Percentiles rank a stretch among this genome's conserved stretches.
phyloP scores from a whole-genome alignment of 345 rosid species.

The sweet orange (Citrus sinensis) region DVS_A1.0 CM039169.1:29922001-29922500 shows the following conservation, averaged over 20 bases:
- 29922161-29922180: not conserved
- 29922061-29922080: conserved; percentile 20
- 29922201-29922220: not conserved
- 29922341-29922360: not conserved
- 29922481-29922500: not conserved
- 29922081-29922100: not conserved
- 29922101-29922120: not conserved
- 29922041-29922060: conserved; percentile 98
- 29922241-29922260: not conserved
- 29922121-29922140: not conserved
- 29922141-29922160: not conserved
- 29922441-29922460: not conserved
- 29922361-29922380: not conserved
- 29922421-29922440: not conserved
- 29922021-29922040: conserved; percentile 86
- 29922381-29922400: not conserved
- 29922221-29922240: not conserved
- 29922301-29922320: not conserved
- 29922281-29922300: not conserved
- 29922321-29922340: conserved; percentile 1
- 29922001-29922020: conserved; percentile 93
- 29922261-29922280: not conserved
- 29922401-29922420: too few relatives aligned
- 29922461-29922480: not conserved
- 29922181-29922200: not conserved